Conservation (phyloP, 2,329 filamentous ascomycete species). For the Phyllosticta capitalensis region DNA sequence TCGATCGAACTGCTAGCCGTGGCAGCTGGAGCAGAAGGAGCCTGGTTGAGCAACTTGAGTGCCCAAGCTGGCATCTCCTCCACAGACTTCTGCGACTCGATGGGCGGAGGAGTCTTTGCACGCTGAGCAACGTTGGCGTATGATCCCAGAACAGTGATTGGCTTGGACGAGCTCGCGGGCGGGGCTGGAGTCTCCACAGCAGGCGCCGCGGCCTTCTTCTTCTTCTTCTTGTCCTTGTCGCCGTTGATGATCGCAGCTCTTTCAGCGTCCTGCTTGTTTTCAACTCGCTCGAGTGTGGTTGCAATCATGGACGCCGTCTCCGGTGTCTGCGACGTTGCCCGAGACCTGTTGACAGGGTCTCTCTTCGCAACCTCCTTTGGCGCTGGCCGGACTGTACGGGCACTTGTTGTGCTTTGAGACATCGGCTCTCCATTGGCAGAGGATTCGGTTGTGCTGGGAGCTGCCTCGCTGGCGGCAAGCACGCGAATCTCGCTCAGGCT, state of each 20-base stretch:
- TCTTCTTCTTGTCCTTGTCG: constrained; percentile 37
- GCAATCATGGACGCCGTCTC: constrained; percentile 29
- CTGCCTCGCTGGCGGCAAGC: constrained; percentile 24
- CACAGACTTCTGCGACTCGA: constrained; percentile 13
- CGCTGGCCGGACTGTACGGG: constrained; percentile 20
- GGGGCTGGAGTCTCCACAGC: constrained; percentile 41
- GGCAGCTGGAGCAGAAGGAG: constrained; percentile 16
- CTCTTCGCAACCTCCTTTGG: constrained; percentile 24
- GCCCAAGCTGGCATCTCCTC: constrained; percentile 26
- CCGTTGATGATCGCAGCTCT: constrained; percentile 32
- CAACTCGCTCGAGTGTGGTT: constrained; percentile 32
- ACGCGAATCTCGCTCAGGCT: constrained; percentile 57
- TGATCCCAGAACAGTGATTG: constrained; percentile 21
- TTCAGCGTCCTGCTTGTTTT: constrained; percentile 32
- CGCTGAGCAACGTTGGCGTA: constrained; percentile 34
- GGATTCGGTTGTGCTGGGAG: constrained; percentile 29
- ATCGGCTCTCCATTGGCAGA: constrained; percentile 36
- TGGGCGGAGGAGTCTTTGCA: constrained; percentile 22
- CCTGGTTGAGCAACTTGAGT: constrained; percentile 24
- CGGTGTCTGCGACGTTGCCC: constrained; percentile 20
- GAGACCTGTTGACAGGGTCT: constrained; percentile 25
- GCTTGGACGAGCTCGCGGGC: constrained; percentile 16
- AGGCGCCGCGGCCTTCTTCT: constrained; percentile 54
- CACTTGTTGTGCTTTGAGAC: not conserved
- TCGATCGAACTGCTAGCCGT: constrained; percentile 14